Percentiles rank a stretch among this genome's conserved stretches.
phyloP scores from a whole-genome alignment of 352 stramenopile species.

The Globisporangium camurandrum region DNA sequence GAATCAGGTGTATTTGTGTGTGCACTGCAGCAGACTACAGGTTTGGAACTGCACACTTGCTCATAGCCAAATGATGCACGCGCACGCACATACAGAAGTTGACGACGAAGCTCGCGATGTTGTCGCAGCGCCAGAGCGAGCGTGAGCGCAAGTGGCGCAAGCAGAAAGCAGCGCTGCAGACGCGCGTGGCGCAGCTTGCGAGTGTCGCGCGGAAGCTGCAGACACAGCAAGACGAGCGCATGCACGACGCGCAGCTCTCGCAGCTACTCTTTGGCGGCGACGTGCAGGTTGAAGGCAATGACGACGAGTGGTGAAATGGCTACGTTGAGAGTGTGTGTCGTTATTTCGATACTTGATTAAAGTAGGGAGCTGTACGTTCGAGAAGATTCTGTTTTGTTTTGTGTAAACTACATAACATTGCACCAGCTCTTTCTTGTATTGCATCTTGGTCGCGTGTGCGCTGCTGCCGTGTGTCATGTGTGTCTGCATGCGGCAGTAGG shows the following conservation, averaged over 20 bases:
- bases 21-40: not conserved
- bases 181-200: slow-evolving; percentile 17
- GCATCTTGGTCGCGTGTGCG: too few relatives aligned
- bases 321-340: too few relatives aligned
- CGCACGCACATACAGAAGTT: slow-evolving; percentile 4
- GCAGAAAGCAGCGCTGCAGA: slow-evolving; percentile 13
- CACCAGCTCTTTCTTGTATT: not conserved
- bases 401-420: not conserved
- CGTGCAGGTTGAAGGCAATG: not conserved
- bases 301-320: not conserved
- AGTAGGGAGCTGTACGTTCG: too few relatives aligned
- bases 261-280: slow-evolving; percentile 10
- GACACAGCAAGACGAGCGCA: slow-evolving; percentile 20
- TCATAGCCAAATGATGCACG: not conserved
- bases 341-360: too few relatives aligned
- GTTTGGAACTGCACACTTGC: not conserved
- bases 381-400: slow-evolving; percentile 7
- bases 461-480: too few relatives aligned
- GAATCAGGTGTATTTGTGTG: slow-evolving; percentile 6
- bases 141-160: slow-evolving; percentile 8
- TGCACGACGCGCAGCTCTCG: slow-evolving; percentile 14
- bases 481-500: too few relatives aligned
- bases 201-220: slow-evolving; percentile 13
- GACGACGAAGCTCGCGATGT: slow-evolving; percentile 6
- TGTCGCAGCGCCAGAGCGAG: slow-evolving; percentile 1